Evolutionary conservation across 1,284 basidiomycete species (phyloP).

Genomic region (Tilletia indica): DNA sequence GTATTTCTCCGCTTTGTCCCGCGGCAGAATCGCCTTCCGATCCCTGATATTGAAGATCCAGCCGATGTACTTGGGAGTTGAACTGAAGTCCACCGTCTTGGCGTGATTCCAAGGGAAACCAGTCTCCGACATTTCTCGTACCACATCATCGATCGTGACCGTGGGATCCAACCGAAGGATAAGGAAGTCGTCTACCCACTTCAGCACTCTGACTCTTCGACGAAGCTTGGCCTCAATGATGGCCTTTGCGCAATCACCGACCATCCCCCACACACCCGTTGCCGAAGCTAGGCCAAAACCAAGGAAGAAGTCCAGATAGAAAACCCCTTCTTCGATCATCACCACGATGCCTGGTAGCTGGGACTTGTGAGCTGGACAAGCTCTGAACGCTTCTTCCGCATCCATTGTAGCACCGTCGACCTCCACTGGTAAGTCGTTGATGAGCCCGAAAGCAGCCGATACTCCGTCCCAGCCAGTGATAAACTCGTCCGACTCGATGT

Average conservation of each 20-base stretch:
- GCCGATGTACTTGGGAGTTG: background rate
- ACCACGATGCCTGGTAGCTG: background rate
- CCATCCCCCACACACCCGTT: background rate
- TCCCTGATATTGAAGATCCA: background rate
- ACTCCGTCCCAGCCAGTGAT: background rate
- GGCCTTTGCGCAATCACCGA: background rate
- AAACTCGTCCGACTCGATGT: slow-evolving; percentile 5
- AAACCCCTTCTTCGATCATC: background rate
- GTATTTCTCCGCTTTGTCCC: background rate
- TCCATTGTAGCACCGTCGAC: background rate
- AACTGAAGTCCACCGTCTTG: background rate
- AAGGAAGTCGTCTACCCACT: slow-evolving; percentile 12
- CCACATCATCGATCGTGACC: too few species aligned
- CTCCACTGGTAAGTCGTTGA: too few species aligned
- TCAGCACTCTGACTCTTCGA: background rate
- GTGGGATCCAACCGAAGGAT: background rate
- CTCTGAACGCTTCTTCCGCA: background rate
- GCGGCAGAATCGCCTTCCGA: background rate
- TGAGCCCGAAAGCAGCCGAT: background rate
- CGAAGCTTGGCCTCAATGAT: background rate
- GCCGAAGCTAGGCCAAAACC: background rate
- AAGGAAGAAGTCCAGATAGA: background rate
- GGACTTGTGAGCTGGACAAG: too few species aligned
- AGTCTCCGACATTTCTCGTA: background rate
- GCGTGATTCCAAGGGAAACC: slow-evolving; percentile 4